phyloP scores from a whole-genome alignment of 805 yeast genomes.

The Spathaspora passalidarum region DNA sequence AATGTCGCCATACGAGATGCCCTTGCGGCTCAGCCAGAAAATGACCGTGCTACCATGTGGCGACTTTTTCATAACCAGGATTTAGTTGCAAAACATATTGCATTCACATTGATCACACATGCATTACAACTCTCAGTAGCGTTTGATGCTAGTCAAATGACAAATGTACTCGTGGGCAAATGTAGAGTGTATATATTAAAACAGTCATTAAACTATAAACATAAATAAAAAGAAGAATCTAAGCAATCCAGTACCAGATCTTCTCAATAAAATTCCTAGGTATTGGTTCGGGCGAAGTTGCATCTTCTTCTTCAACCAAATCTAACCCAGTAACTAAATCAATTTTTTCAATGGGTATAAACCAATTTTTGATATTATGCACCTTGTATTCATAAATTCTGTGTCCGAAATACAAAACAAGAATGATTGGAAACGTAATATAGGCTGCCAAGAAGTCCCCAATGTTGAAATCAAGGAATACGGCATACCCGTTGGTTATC shows the following conservation, averaged over 20 bases:
- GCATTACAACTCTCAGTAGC: too few relatives aligned
- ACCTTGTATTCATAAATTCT: constrained; percentile 38
- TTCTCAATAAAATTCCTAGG: constrained; percentile 41
- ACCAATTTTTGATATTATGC: constrained; percentile 32
- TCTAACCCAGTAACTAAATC: constrained; percentile 62
- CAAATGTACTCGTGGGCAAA: too few relatives aligned
- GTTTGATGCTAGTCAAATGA: too few relatives aligned
- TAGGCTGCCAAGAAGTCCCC: constrained; percentile 71
- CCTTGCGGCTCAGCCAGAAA: background rate
- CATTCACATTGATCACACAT: too few relatives aligned
- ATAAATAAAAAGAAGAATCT: constrained; percentile 1
- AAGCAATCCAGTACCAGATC: constrained; percentile 51
- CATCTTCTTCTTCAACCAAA: constrained; percentile 54
- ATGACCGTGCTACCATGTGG: too few relatives aligned
- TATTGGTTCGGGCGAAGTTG: constrained; percentile 30
- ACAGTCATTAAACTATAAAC: background rate
- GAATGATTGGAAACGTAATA: constrained; percentile 58
- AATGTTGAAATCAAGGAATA: constrained; percentile 55
- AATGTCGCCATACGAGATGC: background rate
- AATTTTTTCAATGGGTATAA: constrained; percentile 52
- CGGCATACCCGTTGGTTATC: constrained; percentile 71
- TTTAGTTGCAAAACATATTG: too few relatives aligned
- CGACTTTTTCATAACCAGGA: too few relatives aligned
- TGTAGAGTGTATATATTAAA: background rate
- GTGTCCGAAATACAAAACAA: constrained; percentile 57